Evolutionary conservation across 2,329 filamentous ascomycete species (phyloP), one percentile per base, ranked within the genome.

Genomic region (Fonsecaea multimorphosa): DNA sequence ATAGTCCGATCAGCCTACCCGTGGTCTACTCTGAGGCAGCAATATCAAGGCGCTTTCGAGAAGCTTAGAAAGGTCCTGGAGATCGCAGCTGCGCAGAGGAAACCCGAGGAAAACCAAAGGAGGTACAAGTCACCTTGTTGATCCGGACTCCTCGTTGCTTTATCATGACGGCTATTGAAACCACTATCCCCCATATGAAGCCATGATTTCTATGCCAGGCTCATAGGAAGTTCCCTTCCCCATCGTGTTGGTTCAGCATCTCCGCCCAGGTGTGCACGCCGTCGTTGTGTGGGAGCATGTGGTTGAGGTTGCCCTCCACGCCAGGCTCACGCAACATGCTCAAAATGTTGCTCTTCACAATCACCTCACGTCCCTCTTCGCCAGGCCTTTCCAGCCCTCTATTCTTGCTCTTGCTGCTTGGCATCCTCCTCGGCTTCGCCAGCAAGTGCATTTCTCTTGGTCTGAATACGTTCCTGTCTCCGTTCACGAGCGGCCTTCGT

Each of bases 401-500:
- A 67, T 61, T 72, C 61, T 34, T 69, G 66, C 68, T 72, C 68
- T 44, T 67, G 64, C 66, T 67, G 64, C 66, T 72, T 70, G 49
- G 63, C 62, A 76, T 80, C 78, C 74, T 82, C 74, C 74, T 83
- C 83, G 66, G 82, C 87, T 78, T 93, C 92, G 80, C 86, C 92
- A 78, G 90, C 80, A 82, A 96, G 82, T 79, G 92, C 93, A 79
- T 87, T 90, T 82, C 93, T 89, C 94, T 99, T 99, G 82, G 91
- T 89, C 80, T 86, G 83, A 81, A 90, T 87, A 84, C 96, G 91
- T 87, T 97, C 92, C 84, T 89, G 84, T 90, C 95, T 95, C 87
- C 95, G 91, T 91, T 98, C 95, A 85, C 95, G 93, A 78, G 95
- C 95, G 80, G 95, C 95, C 93, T 97, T 98, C 89, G 93, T 98